Conservation (phyloP, 495 filamentous ascomycete genomes). For the Penicillium verhagenii region DNA sequence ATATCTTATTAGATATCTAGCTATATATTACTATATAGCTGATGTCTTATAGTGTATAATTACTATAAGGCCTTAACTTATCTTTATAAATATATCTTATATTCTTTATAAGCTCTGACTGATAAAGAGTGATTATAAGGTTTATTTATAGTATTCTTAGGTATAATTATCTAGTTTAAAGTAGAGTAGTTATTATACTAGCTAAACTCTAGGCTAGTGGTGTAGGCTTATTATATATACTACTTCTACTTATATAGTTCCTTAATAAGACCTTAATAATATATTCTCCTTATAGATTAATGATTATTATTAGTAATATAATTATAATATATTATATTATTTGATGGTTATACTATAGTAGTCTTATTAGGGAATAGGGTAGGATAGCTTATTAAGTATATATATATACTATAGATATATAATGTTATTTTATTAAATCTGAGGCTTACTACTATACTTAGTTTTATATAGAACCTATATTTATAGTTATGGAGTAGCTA, state of each 20-base stretch:
- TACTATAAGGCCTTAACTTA: neutral
- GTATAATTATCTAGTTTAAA: neutral
- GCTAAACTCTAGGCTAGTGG: neutral
- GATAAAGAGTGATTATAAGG: neutral
- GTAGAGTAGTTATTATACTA: neutral
- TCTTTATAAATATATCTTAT: neutral
- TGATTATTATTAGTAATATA: neutral
- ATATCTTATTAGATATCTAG: neutral
- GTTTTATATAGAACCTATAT: neutral
- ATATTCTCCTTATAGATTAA: neutral
- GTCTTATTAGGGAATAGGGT: neutral
- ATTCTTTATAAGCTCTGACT: neutral
- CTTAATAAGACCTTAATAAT: neutral
- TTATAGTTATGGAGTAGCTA: neutral
- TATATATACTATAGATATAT: neutral
- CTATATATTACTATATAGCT: neutral
- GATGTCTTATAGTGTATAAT: neutral
- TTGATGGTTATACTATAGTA: neutral
- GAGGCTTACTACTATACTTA: neutral
- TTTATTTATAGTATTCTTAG: neutral
- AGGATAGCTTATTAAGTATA: neutral
- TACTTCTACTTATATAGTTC: neutral
- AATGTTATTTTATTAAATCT: neutral
- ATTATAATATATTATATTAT: neutral
- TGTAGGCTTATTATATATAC: neutral